Conservation (phyloP, 352 stramenopile species). For the Phytopythium aichiense region DNA sequence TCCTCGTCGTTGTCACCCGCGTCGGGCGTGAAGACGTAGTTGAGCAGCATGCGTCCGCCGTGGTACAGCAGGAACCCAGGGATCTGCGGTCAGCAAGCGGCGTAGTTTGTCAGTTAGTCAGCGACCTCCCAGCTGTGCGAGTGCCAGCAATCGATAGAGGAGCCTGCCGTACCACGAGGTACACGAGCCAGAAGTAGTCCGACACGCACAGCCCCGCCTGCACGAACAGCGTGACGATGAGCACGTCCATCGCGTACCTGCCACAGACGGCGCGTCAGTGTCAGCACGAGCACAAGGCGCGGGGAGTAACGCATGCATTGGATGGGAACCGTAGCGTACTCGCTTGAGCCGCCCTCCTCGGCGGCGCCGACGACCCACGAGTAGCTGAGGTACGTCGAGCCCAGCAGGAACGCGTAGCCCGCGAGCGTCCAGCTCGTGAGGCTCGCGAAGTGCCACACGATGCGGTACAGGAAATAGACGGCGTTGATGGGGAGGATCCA, state of each 20-base stretch:
- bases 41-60: conserved; percentile 62
- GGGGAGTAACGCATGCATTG: too few species aligned
- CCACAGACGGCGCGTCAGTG: background rate
- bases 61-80: conserved; percentile 83
- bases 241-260: conserved; percentile 82
- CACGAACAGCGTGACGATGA: conserved; percentile 79
- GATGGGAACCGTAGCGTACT: conserved; percentile 27
- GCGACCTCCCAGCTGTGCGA: background rate
- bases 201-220: conserved; percentile 72
- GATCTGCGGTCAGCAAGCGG: conserved; percentile 27
- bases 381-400: conserved; percentile 75
- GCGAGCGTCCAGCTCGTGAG: conserved; percentile 68
- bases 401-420: conserved; percentile 61
- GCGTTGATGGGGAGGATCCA: conserved; percentile 83
- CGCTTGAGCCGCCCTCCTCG: conserved; percentile 73
- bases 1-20: conserved; percentile 36
- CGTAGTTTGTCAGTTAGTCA: background rate
- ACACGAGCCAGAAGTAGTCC: conserved; percentile 87
- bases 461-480: conserved; percentile 70
- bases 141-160: background rate
- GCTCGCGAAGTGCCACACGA: conserved; percentile 65
- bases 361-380: conserved; percentile 75
- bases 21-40: conserved; percentile 80
- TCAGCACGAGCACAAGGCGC: too few species aligned
- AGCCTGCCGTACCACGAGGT: conserved; percentile 45